Percentiles rank a stretch among this genome's conserved stretches.
Conservation (phyloP, 371 early-diverging fungal species). For the Mucor circinelloides region DNA sequence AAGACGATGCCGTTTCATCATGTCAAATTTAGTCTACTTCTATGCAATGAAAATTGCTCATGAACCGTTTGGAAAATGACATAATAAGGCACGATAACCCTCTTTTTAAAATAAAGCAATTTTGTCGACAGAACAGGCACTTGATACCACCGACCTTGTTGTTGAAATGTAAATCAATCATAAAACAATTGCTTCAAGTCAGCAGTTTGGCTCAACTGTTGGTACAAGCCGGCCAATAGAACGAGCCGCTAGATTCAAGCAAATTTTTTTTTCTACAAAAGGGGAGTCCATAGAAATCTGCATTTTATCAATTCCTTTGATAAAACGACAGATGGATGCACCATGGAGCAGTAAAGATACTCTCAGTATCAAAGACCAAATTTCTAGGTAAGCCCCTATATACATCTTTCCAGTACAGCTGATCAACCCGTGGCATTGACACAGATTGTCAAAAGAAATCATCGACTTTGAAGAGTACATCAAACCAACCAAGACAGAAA, state of each 20-base stretch:
- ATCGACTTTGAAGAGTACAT: conserved; percentile 29
- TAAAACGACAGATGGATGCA: conserved; percentile 15
- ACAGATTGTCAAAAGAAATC: conserved; percentile 28
- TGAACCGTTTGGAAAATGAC: no score
- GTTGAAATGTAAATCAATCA: no score
- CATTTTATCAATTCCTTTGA: background rate
- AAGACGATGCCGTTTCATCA: no score
- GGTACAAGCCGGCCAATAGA: background rate
- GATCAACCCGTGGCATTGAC: background rate
- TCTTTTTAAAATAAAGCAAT: no score
- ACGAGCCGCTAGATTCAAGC: background rate
- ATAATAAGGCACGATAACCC: no score
- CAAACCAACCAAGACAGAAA: conserved; percentile 22
- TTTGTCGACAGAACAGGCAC: no score
- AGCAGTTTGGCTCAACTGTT: no score
- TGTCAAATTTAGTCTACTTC: no score
- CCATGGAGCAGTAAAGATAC: conserved; percentile 25
- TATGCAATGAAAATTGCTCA: no score
- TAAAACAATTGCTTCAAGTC: no score
- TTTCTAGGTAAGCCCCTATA: background rate
- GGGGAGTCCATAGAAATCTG: background rate
- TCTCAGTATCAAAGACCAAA: conserved; percentile 1
- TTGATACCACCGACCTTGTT: no score
- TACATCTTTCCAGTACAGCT: background rate
- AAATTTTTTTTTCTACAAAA: background rate